These are phyloP conservation scores for Citrus hindsii DNA, from an alignment of 345 rosid species.

Conservation along the genomic window DNA sequence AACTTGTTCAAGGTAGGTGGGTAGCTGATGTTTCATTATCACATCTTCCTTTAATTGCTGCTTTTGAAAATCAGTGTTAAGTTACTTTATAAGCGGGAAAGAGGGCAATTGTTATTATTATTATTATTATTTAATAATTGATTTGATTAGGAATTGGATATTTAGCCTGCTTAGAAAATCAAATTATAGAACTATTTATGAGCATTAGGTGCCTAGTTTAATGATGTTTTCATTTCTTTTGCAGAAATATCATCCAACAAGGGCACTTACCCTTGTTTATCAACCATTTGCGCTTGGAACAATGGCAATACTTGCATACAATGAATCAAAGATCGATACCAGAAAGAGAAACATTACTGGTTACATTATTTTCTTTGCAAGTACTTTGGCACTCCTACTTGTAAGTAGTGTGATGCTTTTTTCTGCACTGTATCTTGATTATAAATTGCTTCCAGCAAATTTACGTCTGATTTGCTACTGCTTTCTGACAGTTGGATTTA, in stretches of 20 bases:
- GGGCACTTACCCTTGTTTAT: conserved; percentile 78
- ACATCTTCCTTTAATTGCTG: neutral
- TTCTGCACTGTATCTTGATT: neutral
- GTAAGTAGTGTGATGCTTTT: conserved; percentile 38
- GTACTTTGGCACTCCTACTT: conserved; percentile 65
- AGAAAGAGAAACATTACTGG: conserved; percentile 64
- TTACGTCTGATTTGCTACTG: neutral
- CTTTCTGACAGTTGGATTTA: conserved; percentile 54
- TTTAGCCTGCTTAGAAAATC: neutral
- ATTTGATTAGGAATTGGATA: neutral
- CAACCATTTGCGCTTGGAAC: conserved; percentile 74
- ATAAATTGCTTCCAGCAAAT: neutral
- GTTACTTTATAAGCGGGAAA: neutral
- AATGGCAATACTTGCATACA: conserved; percentile 52
- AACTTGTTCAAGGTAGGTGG: conserved; percentile 63
- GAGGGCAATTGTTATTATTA: neutral
- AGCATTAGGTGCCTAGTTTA: neutral
- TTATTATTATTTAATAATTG: neutral
- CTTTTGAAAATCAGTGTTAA: neutral
- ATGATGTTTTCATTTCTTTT: conserved; percentile 9
- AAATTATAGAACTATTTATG: neutral
- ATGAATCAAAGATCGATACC: conserved; percentile 69
- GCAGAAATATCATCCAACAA: conserved; percentile 86
- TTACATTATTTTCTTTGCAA: conserved; percentile 49
- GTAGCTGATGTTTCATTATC: neutral